A percentile compares a stretch with the other conserved stretches of the same genome.
Conservation (phyloP, 257 asterid species). For the Paraleonurus japonicus region DNA sequence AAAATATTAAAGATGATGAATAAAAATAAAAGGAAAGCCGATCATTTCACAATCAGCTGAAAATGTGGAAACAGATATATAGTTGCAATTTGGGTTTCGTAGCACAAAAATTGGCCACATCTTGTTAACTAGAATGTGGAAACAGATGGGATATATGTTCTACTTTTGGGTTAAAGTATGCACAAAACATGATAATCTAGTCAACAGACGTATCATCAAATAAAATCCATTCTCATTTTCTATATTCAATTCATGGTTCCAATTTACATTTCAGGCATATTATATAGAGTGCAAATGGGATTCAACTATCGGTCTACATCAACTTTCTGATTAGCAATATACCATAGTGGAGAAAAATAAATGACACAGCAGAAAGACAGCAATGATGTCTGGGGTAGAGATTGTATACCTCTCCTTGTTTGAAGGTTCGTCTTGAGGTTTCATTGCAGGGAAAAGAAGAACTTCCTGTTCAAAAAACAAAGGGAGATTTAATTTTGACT, state of each 20-base stretch:
- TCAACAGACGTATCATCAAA: neutral
- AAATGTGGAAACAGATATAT: neutral
- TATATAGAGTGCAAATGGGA: neutral
- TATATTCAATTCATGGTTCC: neutral
- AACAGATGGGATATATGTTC: neutral
- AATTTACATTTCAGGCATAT: neutral
- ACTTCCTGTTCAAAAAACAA: conserved; percentile 60
- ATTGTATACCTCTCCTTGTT: conserved; percentile 51
- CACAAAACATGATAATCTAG: neutral
- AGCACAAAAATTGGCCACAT: too few relatives aligned
- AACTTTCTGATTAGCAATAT: neutral
- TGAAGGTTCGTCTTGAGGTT: conserved; percentile 75
- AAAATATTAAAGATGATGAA: neutral
- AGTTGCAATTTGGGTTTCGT: too few relatives aligned
- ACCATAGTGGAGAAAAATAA: conserved; percentile 1
- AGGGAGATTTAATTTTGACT: neutral
- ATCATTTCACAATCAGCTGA: neutral
- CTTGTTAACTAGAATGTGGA: too few relatives aligned
- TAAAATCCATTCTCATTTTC: neutral
- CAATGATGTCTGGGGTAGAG: neutral
- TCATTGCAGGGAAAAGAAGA: conserved; percentile 88
- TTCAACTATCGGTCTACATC: neutral
- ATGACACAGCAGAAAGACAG: neutral
- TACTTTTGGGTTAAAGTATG: too few relatives aligned
- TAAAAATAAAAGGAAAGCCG: neutral